Conservation (phyloP, 306 rosid species). For the Vigna trinervia region DNA sequence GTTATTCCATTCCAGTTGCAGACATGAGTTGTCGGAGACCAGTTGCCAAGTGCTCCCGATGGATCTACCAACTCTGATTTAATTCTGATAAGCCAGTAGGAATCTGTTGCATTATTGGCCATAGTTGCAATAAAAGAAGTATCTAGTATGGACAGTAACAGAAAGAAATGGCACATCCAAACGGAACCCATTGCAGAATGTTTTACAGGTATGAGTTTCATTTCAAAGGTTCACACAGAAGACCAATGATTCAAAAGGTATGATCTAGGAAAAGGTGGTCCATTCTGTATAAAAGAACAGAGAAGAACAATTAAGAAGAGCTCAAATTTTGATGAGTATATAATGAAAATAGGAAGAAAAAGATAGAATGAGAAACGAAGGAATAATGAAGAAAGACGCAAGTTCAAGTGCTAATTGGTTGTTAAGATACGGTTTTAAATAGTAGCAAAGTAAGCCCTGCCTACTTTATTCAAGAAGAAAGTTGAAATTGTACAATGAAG, state of each 20-base stretch:
- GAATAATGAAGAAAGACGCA: slow-evolving; percentile 39
- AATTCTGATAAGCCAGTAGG: slow-evolving; percentile 69
- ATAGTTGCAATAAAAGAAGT: slow-evolving; percentile 50
- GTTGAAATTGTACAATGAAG: slow-evolving; percentile 34
- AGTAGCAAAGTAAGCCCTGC: slow-evolving; percentile 49
- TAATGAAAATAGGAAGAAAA: slow-evolving; percentile 38
- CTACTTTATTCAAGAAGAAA: slow-evolving; percentile 42
- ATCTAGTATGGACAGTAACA: slow-evolving; percentile 52
- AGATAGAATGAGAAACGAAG: slow-evolving; percentile 40
- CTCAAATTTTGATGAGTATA: slow-evolving; percentile 16
- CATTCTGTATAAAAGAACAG: slow-evolving; percentile 44
- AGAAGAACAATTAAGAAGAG: slow-evolving; percentile 41
- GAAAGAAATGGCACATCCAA: slow-evolving; percentile 53
- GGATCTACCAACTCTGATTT: slow-evolving; percentile 78
- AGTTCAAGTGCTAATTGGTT: slow-evolving; percentile 45
- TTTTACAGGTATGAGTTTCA: slow-evolving; percentile 43
- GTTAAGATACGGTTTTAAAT: slow-evolving; percentile 53
- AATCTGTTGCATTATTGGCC: slow-evolving; percentile 56
- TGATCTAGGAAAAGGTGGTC: slow-evolving; percentile 33
- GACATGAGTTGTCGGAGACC: slow-evolving; percentile 66
- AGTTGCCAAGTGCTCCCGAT: slow-evolving; percentile 61
- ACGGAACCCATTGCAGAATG: slow-evolving; percentile 52
- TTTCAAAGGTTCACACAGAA: slow-evolving; percentile 46
- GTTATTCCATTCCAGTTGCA: slow-evolving; percentile 83
- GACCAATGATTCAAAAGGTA: slow-evolving; percentile 38